Conservation (phyloP, 345 rosid genomes). For the Brassica napus region Da-Ae NC_063439.1:18443001-18443500, state of each 20-base stretch:
- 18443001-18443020: too few species aligned
- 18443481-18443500: slow-evolving; percentile 57
- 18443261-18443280: slow-evolving; percentile 15
- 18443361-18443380: slow-evolving; percentile 58
- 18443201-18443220: neutral
- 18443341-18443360: slow-evolving; percentile 22
- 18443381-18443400: slow-evolving; percentile 84
- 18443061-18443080: slow-evolving; percentile 47
- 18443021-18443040: too few species aligned
- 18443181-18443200: slow-evolving; percentile 58
- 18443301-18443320: slow-evolving; percentile 6
- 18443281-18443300: slow-evolving; percentile 6
- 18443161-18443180: slow-evolving; percentile 17
- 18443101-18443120: slow-evolving; percentile 24
- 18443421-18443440: slow-evolving; percentile 24
- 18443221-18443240: neutral
- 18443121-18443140: slow-evolving; percentile 61
- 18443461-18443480: slow-evolving; percentile 80
- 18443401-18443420: slow-evolving; percentile 60
- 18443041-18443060: slow-evolving; percentile 36
- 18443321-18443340: slow-evolving; percentile 25
- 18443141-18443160: slow-evolving; percentile 26
- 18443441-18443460: slow-evolving; percentile 73
- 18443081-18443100: slow-evolving; percentile 20
- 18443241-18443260: neutral